These are phyloP conservation scores for Pythium aristosporum DNA, from an alignment of 352 stramenopile genomes.

Conservation along the genomic window DNA sequence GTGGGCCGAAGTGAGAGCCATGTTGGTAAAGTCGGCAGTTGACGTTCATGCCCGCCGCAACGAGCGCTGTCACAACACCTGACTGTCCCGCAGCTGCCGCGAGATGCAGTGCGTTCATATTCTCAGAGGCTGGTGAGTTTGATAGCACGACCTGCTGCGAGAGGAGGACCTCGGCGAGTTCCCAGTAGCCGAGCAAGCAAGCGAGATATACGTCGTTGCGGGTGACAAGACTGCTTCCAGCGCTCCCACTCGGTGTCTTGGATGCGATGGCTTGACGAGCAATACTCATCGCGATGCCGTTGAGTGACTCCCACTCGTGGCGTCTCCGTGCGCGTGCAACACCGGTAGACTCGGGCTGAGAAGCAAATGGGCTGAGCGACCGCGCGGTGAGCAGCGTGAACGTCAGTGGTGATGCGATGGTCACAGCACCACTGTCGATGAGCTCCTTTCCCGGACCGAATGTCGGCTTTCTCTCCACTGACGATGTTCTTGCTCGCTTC, in stretches of 20 bases:
- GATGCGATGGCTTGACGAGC: constrained; percentile 34
- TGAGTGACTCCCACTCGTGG: constrained; percentile 40
- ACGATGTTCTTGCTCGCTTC: not conserved
- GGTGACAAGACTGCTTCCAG: constrained; percentile 45
- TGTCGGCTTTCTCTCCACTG: not conserved
- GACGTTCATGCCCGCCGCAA: constrained; percentile 55
- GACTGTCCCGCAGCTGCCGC: constrained; percentile 51
- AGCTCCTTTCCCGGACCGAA: constrained; percentile 16
- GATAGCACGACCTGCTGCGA: constrained; percentile 52
- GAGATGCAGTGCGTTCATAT: constrained; percentile 53
- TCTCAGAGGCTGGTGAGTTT: constrained; percentile 30
- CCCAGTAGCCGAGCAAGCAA: constrained; percentile 49
- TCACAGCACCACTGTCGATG: constrained; percentile 10
- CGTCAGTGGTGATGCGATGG: constrained; percentile 46
- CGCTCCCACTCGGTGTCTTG: constrained; percentile 29
- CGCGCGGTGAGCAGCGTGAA: constrained; percentile 46
- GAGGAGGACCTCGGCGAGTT: constrained; percentile 40
- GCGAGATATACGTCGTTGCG: constrained; percentile 47
- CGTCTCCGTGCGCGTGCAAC: constrained; percentile 23
- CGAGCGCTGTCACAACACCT: constrained; percentile 36
- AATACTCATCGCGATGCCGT: constrained; percentile 39
- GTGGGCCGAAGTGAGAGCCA: constrained; percentile 25
- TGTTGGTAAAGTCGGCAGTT: constrained; percentile 35
- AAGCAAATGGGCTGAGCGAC: constrained; percentile 28
- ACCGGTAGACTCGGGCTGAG: constrained; percentile 19